Evolutionary conservation across 2,329 filamentous ascomycete genomes (phyloP), one percentile per base, ranked within the genome.

Genomic region (Fusarium temperatum): DNA sequence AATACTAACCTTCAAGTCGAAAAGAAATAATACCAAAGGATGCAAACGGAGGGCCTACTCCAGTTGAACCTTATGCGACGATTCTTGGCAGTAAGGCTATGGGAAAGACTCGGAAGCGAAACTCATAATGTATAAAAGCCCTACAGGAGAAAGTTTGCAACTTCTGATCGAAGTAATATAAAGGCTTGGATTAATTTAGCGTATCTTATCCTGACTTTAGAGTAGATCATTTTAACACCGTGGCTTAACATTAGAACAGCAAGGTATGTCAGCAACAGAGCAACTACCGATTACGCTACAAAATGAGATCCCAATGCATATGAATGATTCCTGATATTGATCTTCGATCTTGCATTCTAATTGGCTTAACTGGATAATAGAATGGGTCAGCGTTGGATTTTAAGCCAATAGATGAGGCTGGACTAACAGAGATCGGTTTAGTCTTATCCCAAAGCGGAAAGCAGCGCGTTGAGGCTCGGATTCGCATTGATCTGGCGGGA

Each of bases 351-450:
- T 15, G 20, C 3, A 20, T 3, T 22, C 10, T 38, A 9, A 36
- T 38, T 38, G 32, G 51, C 51, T n/a, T 0, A 11, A 3, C 20
- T 13, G 8, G 1, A 0, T 1, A 0, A 3, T 3, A 0, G 0
- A 17, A 10, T 9, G 51, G 51, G 20, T 0, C 10, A 9, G 7
- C 1, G 4, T 3, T 0, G 5, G 1, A 15, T 7, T 2, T 10
- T 5, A 5, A 39, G 20, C 51, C 51, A 54, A 54, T 54, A 4
- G 12, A 28, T 22, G 9, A 39, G 15, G 2, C 3, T 28, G 0
- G 14, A 28, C 13, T 4, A 13, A 2, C 0, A 6, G 9, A 0
- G 0, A 8, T 0, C 3, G 9, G 8, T 4, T 13, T 8, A 7
- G 26, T 24, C 35, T 8, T 20, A 3, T 4, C 57, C 45, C 8